Conservation (phyloP, 2,329 filamentous ascomycete species). For the Sporothrix euskadiensis region DNA sequence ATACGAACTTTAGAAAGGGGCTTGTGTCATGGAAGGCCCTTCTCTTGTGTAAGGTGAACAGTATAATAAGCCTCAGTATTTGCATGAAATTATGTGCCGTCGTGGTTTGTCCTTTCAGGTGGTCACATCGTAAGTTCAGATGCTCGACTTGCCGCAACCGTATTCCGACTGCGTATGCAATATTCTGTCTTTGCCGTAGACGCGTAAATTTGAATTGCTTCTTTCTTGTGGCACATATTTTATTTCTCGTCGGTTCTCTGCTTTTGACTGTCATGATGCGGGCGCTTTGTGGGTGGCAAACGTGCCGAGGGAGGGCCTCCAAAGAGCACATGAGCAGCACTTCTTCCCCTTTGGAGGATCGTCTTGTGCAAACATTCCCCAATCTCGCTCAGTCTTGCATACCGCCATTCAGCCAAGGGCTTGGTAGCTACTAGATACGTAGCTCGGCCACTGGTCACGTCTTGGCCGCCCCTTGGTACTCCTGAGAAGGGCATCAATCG, state of each 20-base stretch:
- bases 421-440: neutral
- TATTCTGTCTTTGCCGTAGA: neutral
- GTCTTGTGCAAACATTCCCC: neutral
- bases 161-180: neutral
- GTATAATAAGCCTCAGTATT: neutral
- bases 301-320: neutral
- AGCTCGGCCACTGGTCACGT: neutral
- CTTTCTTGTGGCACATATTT: neutral
- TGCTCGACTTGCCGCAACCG: neutral
- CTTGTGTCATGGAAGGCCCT: neutral
- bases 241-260: neutral
- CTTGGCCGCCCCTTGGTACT: slow-evolving; percentile 11
- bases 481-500: neutral
- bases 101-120: neutral
- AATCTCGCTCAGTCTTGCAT: neutral
- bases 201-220: neutral
- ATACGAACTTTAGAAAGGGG: neutral
- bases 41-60: neutral
- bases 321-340: neutral
- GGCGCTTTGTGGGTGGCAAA: neutral
- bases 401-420: neutral
- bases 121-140: neutral
- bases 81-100: neutral
- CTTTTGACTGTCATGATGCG: neutral
- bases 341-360: neutral